Conservation (phyloP, 805 yeast genomes). For the Candida parachauliodes region DNA sequence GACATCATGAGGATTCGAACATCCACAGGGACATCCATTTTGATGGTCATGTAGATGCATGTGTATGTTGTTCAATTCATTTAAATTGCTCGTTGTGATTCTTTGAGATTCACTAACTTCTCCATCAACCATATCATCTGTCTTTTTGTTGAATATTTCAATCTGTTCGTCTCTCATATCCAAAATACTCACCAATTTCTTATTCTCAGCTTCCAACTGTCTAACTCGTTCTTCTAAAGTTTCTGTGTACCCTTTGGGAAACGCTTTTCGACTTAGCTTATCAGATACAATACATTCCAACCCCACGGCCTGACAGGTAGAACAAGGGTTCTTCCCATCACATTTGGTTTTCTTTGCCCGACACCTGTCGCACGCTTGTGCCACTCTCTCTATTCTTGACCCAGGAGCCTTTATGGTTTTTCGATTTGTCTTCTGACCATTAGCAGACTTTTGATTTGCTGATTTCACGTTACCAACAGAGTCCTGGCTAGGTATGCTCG, state of each 20-base stretch:
- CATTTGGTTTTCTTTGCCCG: conserved; percentile 76
- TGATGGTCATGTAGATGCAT: conserved; percentile 23
- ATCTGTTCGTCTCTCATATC: conserved; percentile 64
- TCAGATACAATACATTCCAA: conserved; percentile 87
- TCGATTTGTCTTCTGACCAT: conserved; percentile 6
- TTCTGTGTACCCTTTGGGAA: conserved; percentile 91
- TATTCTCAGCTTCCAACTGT: conserved; percentile 78
- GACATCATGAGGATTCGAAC: conserved; percentile 52
- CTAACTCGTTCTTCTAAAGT: conserved; percentile 84
- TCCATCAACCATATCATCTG: neutral
- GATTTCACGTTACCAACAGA: neutral
- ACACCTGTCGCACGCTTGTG: conserved; percentile 91
- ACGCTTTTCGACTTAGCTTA: conserved; percentile 78
- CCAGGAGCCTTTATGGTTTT: conserved; percentile 67
- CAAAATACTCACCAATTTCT: conserved; percentile 58
- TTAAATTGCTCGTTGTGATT: conserved; percentile 14
- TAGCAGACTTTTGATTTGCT: neutral
- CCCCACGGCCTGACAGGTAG: conserved; percentile 81
- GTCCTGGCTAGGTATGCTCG: neutral
- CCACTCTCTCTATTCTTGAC: conserved; percentile 61
- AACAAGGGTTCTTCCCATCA: conserved; percentile 75
- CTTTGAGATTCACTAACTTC: conserved; percentile 5
- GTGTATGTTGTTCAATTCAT: conserved; percentile 14
- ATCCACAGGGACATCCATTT: conserved; percentile 52
- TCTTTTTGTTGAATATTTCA: conserved; percentile 28